phyloP scores from a whole-genome alignment of 2,329 filamentous ascomycete species.

The Orbilia brochopaga region DNA sequence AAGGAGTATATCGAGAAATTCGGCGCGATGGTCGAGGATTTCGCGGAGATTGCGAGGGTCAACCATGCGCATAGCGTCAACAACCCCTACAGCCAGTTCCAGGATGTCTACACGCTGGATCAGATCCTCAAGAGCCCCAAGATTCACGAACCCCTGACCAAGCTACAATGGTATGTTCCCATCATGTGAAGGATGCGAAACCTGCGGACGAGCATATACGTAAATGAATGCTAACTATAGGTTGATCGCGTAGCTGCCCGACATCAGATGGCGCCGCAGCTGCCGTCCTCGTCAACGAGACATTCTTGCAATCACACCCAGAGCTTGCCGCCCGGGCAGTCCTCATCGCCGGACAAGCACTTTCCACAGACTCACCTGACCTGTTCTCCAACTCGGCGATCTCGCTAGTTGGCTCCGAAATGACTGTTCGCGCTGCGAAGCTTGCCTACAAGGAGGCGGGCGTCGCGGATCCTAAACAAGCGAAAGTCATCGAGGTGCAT shows the following conservation, averaged over 20 bases:
- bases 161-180: conserved; percentile 75
- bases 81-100: conserved; percentile 98
- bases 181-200: background rate
- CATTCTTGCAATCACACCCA: conserved; percentile 82
- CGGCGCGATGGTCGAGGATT: conserved; percentile 82
- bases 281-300: conserved; percentile 84
- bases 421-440: conserved; percentile 74
- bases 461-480: conserved; percentile 68
- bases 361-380: conserved; percentile 81
- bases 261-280: conserved; percentile 92
- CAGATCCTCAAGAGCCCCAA: conserved; percentile 76
- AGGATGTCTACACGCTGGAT: conserved; percentile 84
- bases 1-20: conserved; percentile 95
- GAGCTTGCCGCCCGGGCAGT: conserved; percentile 83
- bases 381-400: conserved; percentile 82
- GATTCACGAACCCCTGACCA: conserved; percentile 87
- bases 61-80: conserved; percentile 90
- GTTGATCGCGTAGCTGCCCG: conserved; percentile 67
- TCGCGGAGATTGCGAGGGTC: conserved; percentile 89
- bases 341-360: conserved; percentile 82
- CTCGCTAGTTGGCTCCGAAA: conserved; percentile 86
- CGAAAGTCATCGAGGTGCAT: conserved; percentile 88
- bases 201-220: background rate
- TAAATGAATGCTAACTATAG: background rate
- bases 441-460: conserved; percentile 77